Base-by-base conservation (phyloP, 2,329 filamentous ascomycete genomes). In the Nakataea oryzae region DNA sequence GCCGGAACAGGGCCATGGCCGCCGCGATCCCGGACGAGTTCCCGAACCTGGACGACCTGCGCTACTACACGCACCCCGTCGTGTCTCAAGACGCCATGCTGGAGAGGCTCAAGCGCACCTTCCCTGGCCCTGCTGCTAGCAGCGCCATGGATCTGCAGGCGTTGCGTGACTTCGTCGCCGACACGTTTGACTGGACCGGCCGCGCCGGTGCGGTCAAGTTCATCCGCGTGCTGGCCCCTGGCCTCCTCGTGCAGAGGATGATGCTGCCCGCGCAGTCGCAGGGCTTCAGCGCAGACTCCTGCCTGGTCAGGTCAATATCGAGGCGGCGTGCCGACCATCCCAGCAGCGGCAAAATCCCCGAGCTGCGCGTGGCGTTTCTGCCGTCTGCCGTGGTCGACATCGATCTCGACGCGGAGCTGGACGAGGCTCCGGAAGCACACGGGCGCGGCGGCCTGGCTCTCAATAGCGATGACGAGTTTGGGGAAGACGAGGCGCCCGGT, bases 121-220 rank as follows among this genome's bases (percentile, higher is more conserved):
- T 89, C 54, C 74, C 76, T 12, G 91, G 88, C 84, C 82, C 86
- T 62, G n/a, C 55, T 4, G 32, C 21, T 21, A 27, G 50, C 34
- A 17, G 54, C 13, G 29, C 29, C 59, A n/a, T 95, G 24, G 84
- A 96, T 66, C 78, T 89, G 14, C 69, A 76, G 4, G 85, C 83
- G 0, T 74, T 99, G 47, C 83, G 93, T 47, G 80, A 82, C 17
- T 97, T 96, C 71, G 83, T 87, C 0, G 81, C 82, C 1, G 87
- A 96, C 65, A 88, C 87, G 0, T 96, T 99, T 66, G 91, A 93
- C 63, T 99, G 95, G 95, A 85, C 82, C 5, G 88, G 86, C 67
- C 83, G 86, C 30, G 81, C 82, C 60, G 93, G 93, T 0, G 92
- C 93, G 21, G 84, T 89, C 69, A 96, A 96, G 70, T 90, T 96